Evolutionary conservation across 2,329 filamentous ascomycete genomes (phyloP).

Genomic region (Dryadomyces sulphureus): DNA sequence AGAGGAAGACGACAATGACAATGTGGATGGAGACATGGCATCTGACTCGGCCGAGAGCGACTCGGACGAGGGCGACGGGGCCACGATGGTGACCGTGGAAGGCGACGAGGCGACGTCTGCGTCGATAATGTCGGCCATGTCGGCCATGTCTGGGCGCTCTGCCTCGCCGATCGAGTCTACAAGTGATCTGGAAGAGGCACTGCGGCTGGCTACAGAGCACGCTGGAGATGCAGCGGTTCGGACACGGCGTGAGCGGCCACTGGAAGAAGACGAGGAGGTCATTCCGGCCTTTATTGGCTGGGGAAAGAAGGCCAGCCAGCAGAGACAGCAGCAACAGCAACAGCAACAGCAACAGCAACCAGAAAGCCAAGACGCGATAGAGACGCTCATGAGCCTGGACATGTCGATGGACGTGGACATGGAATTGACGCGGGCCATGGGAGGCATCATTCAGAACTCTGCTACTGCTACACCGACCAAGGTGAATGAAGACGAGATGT

Average conservation of each 20-base stretch:
- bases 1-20: constrained; percentile 37
- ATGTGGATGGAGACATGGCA: constrained; percentile 28
- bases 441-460: constrained; percentile 22
- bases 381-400: constrained; percentile 21
- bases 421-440: constrained; percentile 40
- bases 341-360: background rate
- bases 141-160: constrained; percentile 34
- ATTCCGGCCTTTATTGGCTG: constrained; percentile 63
- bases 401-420: constrained; percentile 23
- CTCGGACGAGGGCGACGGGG: constrained; percentile 52
- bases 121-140: constrained; percentile 41
- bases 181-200: constrained; percentile 59
- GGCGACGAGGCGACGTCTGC: constrained; percentile 62
- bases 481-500: constrained; percentile 47
- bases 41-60: constrained; percentile 32
- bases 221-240: constrained; percentile 36
- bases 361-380: constrained; percentile 23
- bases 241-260: constrained; percentile 37
- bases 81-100: constrained; percentile 71
- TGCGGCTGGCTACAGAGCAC: constrained; percentile 58
- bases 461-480: background rate
- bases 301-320: constrained; percentile 36
- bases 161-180: constrained; percentile 48
- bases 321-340: constrained; percentile 6
- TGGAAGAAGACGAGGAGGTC: constrained; percentile 53